These are phyloP conservation scores for Periconia macrospinosa DNA, from an alignment of 2,329 filamentous ascomycete species.

Conservation along the genomic window DNA sequence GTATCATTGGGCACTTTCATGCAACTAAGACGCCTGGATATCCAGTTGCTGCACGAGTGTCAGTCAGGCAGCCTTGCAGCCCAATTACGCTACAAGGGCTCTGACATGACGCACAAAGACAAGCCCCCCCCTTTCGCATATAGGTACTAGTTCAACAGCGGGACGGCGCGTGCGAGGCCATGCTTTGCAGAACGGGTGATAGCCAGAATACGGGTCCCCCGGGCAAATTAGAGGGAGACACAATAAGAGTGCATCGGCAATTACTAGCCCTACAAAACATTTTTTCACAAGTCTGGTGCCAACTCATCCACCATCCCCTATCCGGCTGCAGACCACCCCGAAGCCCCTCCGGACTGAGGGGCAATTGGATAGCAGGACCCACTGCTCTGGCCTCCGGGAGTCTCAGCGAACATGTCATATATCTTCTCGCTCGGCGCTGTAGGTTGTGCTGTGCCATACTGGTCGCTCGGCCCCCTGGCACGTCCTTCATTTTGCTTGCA, in stretches of 20 bases:
- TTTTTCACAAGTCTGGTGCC: conserved; percentile 28
- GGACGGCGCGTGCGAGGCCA: conserved; percentile 27
- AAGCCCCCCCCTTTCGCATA: neutral
- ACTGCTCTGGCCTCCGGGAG: conserved; percentile 19
- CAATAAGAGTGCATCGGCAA: conserved; percentile 29
- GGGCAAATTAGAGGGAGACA: conserved; percentile 29
- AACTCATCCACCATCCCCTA: conserved; percentile 35
- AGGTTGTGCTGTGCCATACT: conserved; percentile 25
- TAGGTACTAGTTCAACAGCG: conserved; percentile 31
- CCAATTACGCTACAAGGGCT: conserved; percentile 5
- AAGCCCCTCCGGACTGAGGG: conserved; percentile 13
- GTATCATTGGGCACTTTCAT: neutral
- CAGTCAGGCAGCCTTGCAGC: conserved; percentile 10
- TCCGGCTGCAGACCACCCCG: conserved; percentile 21
- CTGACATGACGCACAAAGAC: conserved; percentile 11
- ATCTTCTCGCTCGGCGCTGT: conserved; percentile 28
- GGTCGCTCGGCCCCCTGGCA: conserved; percentile 23
- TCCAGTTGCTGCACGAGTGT: conserved; percentile 1
- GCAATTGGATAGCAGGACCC: conserved; percentile 30
- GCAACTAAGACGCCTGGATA: neutral
- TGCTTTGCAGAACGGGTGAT: conserved; percentile 27
- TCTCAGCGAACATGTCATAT: conserved; percentile 32
- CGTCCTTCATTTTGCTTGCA: conserved; percentile 19
- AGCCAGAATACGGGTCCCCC: conserved; percentile 16
- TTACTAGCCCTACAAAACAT: conserved; percentile 25